Conservation (phyloP, 2,329 filamentous ascomycete species). For the Alternaria ventricosa region DNA sequence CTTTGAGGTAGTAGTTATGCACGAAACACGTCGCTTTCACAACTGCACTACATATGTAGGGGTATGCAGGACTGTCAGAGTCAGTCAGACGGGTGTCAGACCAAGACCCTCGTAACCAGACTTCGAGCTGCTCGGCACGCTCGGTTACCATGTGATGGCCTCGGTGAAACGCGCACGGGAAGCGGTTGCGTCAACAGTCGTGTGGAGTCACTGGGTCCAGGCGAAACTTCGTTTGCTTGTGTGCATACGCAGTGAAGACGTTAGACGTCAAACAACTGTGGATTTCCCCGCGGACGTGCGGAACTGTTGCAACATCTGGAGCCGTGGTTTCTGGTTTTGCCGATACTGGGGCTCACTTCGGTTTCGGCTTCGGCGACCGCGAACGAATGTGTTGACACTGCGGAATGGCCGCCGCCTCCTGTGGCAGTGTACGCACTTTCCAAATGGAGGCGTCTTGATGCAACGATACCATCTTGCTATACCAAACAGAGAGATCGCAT, state of each 20-base stretch:
- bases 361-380: neutral
- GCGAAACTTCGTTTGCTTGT: slow-evolving; percentile 8
- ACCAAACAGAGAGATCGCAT: neutral
- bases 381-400: neutral
- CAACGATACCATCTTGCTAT: neutral
- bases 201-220: neutral
- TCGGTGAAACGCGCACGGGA: slow-evolving; percentile 7
- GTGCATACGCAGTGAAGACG: slow-evolving; percentile 7
- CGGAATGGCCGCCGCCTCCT: neutral
- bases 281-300: neutral
- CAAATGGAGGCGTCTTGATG: neutral
- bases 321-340: slow-evolving; percentile 3
- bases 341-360: neutral
- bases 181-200: slow-evolving; percentile 6
- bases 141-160: neutral
- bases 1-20: neutral
- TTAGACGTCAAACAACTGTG: slow-evolving; percentile 6
- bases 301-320: slow-evolving; percentile 4
- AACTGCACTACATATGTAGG: slow-evolving; percentile 3
- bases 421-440: neutral
- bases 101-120: slow-evolving; percentile 3
- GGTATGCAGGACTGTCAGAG: slow-evolving; percentile 10
- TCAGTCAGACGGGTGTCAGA: slow-evolving; percentile 11
- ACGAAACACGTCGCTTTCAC: slow-evolving; percentile 9
- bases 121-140: neutral